phyloP scores from a whole-genome alignment of 257 asterid species.

The Gardenia jasminoides region DNA sequence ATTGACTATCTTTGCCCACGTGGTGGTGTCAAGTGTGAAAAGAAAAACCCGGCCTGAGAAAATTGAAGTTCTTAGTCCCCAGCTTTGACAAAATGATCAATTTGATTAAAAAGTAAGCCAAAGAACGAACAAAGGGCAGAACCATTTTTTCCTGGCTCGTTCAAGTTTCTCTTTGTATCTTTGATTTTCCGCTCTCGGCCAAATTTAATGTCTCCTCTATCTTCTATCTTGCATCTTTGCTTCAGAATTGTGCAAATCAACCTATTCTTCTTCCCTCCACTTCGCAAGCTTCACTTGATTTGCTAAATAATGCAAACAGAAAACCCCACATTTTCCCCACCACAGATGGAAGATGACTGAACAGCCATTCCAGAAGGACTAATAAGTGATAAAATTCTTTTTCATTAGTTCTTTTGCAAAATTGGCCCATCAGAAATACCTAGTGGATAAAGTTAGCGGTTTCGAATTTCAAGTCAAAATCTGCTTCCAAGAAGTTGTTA shows the following conservation, averaged over 20 bases:
- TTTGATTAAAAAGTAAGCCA: background rate
- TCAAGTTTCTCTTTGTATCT: background rate
- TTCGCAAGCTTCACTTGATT: background rate
- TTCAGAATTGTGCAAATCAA: background rate
- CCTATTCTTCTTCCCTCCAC: background rate
- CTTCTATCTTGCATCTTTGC: background rate
- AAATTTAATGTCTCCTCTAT: background rate
- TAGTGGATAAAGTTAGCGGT: background rate
- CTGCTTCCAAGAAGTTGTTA: background rate
- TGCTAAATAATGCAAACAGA: background rate
- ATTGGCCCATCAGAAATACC: background rate
- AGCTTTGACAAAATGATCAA: conserved; percentile 10
- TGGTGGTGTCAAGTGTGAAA: too few species aligned
- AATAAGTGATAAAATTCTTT: too few species aligned
- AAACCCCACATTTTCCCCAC: background rate
- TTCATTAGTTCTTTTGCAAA: too few species aligned
- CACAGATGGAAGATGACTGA: background rate
- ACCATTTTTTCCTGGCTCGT: background rate
- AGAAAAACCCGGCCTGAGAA: too few species aligned
- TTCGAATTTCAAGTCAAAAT: background rate
- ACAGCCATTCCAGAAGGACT: background rate
- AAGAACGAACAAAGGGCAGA: background rate
- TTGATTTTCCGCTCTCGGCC: conserved; percentile 1
- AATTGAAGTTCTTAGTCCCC: background rate
- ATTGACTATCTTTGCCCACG: too few species aligned